Base-by-base conservation (phyloP, 768 basidiomycete genomes). In the Wakefieldia striispora region DNA sequence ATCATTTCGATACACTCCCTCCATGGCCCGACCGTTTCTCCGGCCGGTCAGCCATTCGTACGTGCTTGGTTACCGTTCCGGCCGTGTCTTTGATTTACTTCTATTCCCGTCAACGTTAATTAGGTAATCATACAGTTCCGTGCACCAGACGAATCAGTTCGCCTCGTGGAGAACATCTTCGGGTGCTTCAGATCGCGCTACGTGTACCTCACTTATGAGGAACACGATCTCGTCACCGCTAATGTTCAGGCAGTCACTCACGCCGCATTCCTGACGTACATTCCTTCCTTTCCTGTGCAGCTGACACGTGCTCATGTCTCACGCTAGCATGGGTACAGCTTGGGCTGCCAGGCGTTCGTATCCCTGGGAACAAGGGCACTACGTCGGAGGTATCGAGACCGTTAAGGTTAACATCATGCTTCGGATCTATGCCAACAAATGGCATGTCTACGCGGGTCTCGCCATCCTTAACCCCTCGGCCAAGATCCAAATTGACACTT, bases 371-470 rank as follows among this genome's bases (percentile, higher is more conserved):
- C 82, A 88, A 35, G 90, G 91, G 1, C 83, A 89, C 41, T 98
- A 98, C 69, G 91, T 97, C 26, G 91, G 94, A 20, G 97, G 97
- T 0, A 94, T 99, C 59, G 97, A 99, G 68, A 95, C 92, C 2
- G 93, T 93, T 59, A 99, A 99, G 71, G 94, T 67, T 60, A 99
- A 99, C 75, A 87, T 97, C 68, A 84, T 89, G 54, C 80, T 97
- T 17, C 91, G 97, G 0, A 98, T 99, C 61, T 99, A 97, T 70
- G 81, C 91, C 38, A 97, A 94, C 68, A 88, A 93, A 53, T 99
- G 94, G 94, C 95, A 99, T 70, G 95, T 99, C 63, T 99, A 99
- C 66, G 95, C 95, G 13, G 95, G 97, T 2, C 81, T 99, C n/a
- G 95, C 95, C 1, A 91, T 98, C 65, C 80, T 99, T 54, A 98